Base-by-base conservation (phyloP, 345 rosid genomes). In the Durio zibethinus region DNA sequence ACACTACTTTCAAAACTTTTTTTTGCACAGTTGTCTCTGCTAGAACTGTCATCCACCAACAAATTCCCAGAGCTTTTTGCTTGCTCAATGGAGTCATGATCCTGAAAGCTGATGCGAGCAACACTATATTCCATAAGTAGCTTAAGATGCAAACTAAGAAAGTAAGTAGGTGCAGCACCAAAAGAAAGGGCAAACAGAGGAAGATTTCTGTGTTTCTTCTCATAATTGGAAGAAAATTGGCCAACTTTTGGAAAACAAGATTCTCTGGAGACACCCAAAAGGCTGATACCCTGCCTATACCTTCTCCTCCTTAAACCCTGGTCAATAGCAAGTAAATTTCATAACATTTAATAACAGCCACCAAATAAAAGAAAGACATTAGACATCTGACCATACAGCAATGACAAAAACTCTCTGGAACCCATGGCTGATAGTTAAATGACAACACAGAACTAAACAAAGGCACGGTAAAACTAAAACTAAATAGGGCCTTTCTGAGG, bases 91-190 rank as follows among this genome's bases (percentile, higher is more conserved):
- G 84, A 80, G 77, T 81, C 81, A 74, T 79, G 88, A 57, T 89
- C 86, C 68, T 12, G 57, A 64, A 84, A 75, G 81, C 72, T 78
- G 65, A 81, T 72, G 52, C n/a, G 74, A 69, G 76, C 72, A 54
- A 74, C 74, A 21, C 81, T 82, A 76, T 79, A 86, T 54, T 89
- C 88, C 87, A 87, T 86, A 57, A 89, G 89, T 86, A 90, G 83
- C 86, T 86, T 83, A 72, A 90, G 85, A 84, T 87, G 94, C 88
- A 87, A 84, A 72, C 86, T 75, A 20, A 87, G 78, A 77, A 88
- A 89, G 67, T 82, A 85, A 56, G 89, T 77, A 50, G 94, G 88
- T 23, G 91, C 88, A 38, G 87, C 89, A 65, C 85, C 60, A 81
- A 88, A 82, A 80, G 91, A 83, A 71, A 85, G 88, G 0, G 88